Evolutionary conservation across 2,329 filamentous ascomycete genomes (phyloP).

Genomic region (Mycosphaerella arachidis): DNA sequence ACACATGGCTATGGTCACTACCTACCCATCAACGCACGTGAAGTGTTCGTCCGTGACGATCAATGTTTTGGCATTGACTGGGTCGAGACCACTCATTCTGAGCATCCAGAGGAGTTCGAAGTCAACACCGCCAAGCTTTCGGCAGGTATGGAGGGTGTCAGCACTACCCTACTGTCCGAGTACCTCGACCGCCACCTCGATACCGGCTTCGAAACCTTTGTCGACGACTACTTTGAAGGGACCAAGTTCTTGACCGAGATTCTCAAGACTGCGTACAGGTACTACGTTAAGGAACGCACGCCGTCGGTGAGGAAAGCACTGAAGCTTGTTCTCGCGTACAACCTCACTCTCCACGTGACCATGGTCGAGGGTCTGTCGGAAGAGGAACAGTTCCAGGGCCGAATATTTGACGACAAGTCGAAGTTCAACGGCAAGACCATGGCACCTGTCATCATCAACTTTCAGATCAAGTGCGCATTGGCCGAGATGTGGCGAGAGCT

Average conservation of each 20-base stretch:
- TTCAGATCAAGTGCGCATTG: constrained; percentile 96
- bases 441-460: constrained; percentile 98
- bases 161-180: constrained; percentile 72
- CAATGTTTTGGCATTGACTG: constrained; percentile 92
- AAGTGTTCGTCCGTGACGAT: constrained; percentile 87
- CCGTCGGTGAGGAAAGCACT: constrained; percentile 91
- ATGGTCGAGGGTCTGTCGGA: constrained; percentile 86
- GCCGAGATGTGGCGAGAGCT: constrained; percentile 98
- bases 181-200: constrained; percentile 96
- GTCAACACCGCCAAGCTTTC: constrained; percentile 84
- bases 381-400: constrained; percentile 71
- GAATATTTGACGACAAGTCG: constrained; percentile 79
- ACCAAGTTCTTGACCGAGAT: constrained; percentile 94
- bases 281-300: constrained; percentile 81
- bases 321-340: constrained; percentile 93
- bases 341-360: constrained; percentile 88
- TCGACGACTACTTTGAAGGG: constrained; percentile 93
- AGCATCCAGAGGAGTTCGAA: constrained; percentile 68
- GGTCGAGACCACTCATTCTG: constrained; percentile 74
- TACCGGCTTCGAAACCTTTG: constrained; percentile 83
- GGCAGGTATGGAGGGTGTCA: constrained; percentile 83
- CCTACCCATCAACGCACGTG: constrained; percentile 85
- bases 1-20: constrained; percentile 95
- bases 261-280: constrained; percentile 91
- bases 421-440: constrained; percentile 87